Base-by-base conservation (phyloP, 2,329 filamentous ascomycete genomes). In the Pseudonectria buxi region DNA sequence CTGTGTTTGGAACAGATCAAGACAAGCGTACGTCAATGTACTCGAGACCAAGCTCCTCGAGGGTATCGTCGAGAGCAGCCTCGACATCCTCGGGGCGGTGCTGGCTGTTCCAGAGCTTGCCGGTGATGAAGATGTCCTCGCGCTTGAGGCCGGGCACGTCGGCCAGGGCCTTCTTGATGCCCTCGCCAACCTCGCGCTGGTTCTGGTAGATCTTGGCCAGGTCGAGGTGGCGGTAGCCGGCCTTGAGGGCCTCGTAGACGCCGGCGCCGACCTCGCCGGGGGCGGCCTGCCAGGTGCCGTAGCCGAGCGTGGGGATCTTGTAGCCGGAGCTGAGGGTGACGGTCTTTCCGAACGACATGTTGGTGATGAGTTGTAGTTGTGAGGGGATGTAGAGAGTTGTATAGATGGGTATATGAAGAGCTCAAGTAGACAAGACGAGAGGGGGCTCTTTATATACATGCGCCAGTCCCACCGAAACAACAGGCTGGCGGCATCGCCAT, bases 211-310 rank as follows among this genome's bases (percentile, higher is more conserved):
- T 56, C 57, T 65, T 66, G 56, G 63, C 65, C 30, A 68, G 56
- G 40, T 69, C 65, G 44, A 83, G 75, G 57, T 82, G 78, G 34
- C 76, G 70, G 63, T 83, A 83, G 39, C 79, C 79, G 26, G 66
- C 60, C 57, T 72, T 73, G 40, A 83, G 68, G 25, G 79, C 78
- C 45, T 71, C 69, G 56, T 76, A 77, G 51, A 85, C 78, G 27
- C 79, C 79, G 26, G 72, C 64, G 39, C 73, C 71, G 40, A 82
- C 78, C 60, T 83, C 73, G 44, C 74, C 75, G 33, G 78, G 77
- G 47, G 71, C 65, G 24, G 79, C 76, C 57, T 83, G 80, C 79
- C 79, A 83, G 50, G 79, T 83, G 51, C 79, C 78, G 40, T 58
- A 69, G 43, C 74, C 72, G 42, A 80, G 61, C 32, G 68, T 67